These are phyloP conservation scores for Russula foetens DNA, from an alignment of 768 basidiomycete genomes.

Conservation along the genomic window DNA sequence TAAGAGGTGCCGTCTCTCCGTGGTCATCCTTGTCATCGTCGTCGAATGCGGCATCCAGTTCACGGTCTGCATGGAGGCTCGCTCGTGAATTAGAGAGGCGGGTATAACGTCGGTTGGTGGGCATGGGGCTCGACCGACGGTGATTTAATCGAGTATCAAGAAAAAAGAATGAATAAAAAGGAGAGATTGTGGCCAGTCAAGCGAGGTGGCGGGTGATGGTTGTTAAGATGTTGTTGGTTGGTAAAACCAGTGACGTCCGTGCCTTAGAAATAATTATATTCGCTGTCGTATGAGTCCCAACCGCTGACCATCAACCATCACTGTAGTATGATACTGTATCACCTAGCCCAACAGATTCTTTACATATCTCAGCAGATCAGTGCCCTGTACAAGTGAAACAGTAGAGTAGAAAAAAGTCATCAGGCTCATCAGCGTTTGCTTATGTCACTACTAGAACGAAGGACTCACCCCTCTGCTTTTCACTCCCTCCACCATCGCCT, in stretches of 20 bases:
- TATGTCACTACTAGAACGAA: not conserved
- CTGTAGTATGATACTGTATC: no score
- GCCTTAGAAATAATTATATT: no score
- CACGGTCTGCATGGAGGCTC: constrained; percentile 40
- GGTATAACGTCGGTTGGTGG: constrained; percentile 43
- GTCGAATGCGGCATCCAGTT: constrained; percentile 75
- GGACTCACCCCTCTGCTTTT: constrained; percentile 57
- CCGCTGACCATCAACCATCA: no score
- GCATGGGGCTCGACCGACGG: constrained; percentile 21
- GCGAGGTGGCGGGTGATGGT: not conserved
- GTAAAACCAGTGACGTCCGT: no score
- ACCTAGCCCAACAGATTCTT: constrained; percentile 15
- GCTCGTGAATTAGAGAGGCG: constrained; percentile 42
- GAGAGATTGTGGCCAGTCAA: not conserved
- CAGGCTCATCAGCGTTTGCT: not conserved
- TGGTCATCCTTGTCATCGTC: constrained; percentile 46
- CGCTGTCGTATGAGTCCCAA: no score
- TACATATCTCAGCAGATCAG: constrained; percentile 19
- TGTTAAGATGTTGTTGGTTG: not conserved
- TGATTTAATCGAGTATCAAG: not conserved
- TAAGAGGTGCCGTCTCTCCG: constrained; percentile 33
- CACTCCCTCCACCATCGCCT: constrained; percentile 70
- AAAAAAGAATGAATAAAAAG: not conserved
- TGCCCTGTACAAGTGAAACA: constrained; percentile 38
- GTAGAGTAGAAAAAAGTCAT: no score